A percentile compares a stretch with the other conserved stretches of the same genome.
These are phyloP conservation scores for Firmiana major DNA, from an alignment of 345 rosid genomes.

Conservation along the genomic window DNA sequence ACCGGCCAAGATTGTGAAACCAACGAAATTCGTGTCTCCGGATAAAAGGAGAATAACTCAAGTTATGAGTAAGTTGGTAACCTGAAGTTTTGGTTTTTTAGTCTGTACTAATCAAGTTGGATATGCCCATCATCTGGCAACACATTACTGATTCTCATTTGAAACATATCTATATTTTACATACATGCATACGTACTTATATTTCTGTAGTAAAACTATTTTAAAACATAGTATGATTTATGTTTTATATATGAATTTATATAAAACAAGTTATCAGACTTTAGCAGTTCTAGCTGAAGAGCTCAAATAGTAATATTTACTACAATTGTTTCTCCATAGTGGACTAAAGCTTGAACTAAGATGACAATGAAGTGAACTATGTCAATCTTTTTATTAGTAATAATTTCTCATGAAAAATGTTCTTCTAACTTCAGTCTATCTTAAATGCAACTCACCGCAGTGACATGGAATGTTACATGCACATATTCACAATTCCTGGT, in stretches of 20 bases:
- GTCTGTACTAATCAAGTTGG: neutral
- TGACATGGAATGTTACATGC: slow-evolving; percentile 99
- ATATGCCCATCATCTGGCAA: neutral
- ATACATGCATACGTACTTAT: neutral
- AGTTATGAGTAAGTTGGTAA: slow-evolving; percentile 74
- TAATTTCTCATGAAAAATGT: neutral
- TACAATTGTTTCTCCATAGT: neutral
- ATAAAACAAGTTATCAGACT: neutral
- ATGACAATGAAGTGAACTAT: neutral
- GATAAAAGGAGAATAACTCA: slow-evolving; percentile 85
- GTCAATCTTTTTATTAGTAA: neutral
- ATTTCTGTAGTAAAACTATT: neutral
- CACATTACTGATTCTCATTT: neutral
- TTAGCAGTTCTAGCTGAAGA: neutral
- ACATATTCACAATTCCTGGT: slow-evolving; percentile 87
- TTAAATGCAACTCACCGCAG: slow-evolving; percentile 35
- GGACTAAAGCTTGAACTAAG: neutral
- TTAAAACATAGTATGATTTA: neutral
- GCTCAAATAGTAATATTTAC: neutral
- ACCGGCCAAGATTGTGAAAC: slow-evolving; percentile 62
- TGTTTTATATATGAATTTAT: neutral
- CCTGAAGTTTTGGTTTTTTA: neutral
- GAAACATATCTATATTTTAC: neutral
- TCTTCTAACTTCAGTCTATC: slow-evolving; percentile 9
- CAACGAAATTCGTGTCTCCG: slow-evolving; percentile 53